Evolutionary conservation across 2,329 filamentous ascomycete genomes (phyloP).

Genomic region (Cytospora piceae): DNA sequence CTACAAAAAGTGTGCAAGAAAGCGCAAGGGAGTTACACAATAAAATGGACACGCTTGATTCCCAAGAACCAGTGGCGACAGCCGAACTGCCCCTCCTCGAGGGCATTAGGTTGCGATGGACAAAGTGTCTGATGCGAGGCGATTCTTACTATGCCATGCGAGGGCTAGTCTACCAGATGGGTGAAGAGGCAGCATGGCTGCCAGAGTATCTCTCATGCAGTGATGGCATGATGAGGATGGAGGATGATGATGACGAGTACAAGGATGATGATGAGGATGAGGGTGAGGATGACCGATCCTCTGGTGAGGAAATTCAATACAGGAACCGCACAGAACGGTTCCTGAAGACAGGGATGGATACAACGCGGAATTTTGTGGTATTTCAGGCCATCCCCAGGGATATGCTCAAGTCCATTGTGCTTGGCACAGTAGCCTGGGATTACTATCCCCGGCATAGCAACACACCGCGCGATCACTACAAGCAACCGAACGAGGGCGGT

Average conservation of each 20-base stretch:
- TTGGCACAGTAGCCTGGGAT: conserved; percentile 9
- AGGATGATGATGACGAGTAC: not conserved
- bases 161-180: not conserved
- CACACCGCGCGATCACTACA: not conserved
- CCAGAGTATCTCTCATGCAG: not conserved
- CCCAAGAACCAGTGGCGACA: not conserved
- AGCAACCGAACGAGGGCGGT: not conserved
- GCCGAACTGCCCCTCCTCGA: not conserved
- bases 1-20: not conserved
- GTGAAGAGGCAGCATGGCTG: not conserved
- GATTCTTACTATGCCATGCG: not conserved
- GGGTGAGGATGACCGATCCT: no score
- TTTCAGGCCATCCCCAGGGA: not conserved
- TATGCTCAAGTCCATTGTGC: conserved; percentile 2
- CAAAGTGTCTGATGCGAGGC: not conserved
- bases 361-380: not conserved
- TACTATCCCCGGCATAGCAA: not conserved
- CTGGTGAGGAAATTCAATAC: not conserved
- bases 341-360: not conserved
- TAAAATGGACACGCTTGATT: not conserved
- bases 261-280: no score
- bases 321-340: not conserved
- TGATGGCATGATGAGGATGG: not conserved
- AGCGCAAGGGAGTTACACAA: not conserved
- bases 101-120: not conserved